Evolutionary conservation across 768 basidiomycete species (phyloP).

Genomic region (Arthromyces matolae): DNA sequence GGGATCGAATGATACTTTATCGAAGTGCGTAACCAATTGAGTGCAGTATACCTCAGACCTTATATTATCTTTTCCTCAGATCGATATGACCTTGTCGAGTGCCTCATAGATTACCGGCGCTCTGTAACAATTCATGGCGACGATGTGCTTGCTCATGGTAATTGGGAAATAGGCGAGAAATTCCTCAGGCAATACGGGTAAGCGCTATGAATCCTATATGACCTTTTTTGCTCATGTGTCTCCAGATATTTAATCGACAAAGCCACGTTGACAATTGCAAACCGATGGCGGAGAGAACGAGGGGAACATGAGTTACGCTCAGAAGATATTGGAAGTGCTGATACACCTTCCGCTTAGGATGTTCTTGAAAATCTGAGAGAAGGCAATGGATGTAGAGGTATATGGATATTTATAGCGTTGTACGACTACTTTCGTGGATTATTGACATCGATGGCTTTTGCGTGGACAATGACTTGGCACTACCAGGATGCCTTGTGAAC

Average conservation of each 20-base stretch:
- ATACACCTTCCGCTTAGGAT: conserved; percentile 24
- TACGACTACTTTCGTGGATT: no score
- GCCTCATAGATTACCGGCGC: conserved; percentile 66
- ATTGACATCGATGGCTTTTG: no score
- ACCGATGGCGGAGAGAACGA: conserved; percentile 85
- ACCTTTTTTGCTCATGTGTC: conserved; percentile 1
- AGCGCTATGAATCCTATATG: conserved; percentile 21
- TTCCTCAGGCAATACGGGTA: conserved; percentile 86
- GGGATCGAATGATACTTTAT: conserved; percentile 87
- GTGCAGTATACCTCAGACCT: not conserved
- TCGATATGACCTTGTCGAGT: conserved; percentile 77
- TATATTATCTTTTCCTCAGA: conserved; percentile 34
- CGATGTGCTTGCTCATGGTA: conserved; percentile 83
- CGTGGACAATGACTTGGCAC: no score
- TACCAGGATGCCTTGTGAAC: conserved; percentile 94
- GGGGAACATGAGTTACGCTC: conserved; percentile 71
- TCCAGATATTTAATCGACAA: conserved; percentile 76
- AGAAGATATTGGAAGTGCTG: conserved; percentile 44
- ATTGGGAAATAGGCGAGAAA: conserved; percentile 85
- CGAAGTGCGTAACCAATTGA: conserved; percentile 49
- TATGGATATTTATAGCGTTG: conserved; percentile 5
- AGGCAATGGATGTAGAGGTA: not conserved
- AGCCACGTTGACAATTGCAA: conserved; percentile 63
- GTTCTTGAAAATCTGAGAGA: not conserved
- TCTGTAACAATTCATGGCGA: conserved; percentile 82